These are phyloP conservation scores for Calonectria crousiana DNA, from an alignment of 2,329 filamentous ascomycete genomes.

Conservation along the genomic window DNA sequence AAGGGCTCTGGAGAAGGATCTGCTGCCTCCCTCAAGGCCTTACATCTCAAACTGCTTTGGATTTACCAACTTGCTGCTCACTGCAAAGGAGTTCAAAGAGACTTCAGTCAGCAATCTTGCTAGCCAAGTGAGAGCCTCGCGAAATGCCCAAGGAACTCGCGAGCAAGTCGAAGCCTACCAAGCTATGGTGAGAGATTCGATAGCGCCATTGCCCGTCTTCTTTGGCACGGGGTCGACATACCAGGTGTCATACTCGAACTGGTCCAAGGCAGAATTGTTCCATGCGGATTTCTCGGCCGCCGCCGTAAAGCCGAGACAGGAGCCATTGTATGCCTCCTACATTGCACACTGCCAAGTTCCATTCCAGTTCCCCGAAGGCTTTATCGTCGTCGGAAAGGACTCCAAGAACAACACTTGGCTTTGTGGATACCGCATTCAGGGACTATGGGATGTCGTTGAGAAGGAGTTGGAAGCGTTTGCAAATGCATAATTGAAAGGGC, in stretches of 20 bases:
- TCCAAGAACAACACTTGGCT: conserved; percentile 26
- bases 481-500: not conserved
- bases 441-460: conserved; percentile 23
- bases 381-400: conserved; percentile 28
- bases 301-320: not conserved
- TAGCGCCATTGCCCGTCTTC: conserved; percentile 10
- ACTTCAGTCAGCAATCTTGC: not conserved
- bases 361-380: conserved; percentile 24
- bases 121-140: not conserved
- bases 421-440: conserved; percentile 23
- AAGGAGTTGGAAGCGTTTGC: conserved; percentile 7
- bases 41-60: conserved; percentile 19
- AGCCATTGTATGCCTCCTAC: conserved; percentile 4
- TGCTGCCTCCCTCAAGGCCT: not conserved
- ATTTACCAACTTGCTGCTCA: conserved; percentile 6
- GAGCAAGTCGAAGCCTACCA: conserved; percentile 27
- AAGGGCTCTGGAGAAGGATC: conserved; percentile 3
- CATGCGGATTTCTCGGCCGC: conserved; percentile 8
- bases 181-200: conserved; percentile 21
- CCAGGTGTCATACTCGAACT: conserved; percentile 16
- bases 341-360: conserved; percentile 22
- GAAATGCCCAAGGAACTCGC: conserved; percentile 18
- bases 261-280: conserved; percentile 12
- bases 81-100: not conserved
- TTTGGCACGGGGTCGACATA: conserved; percentile 6